Base-by-base conservation (phyloP, 306 rosid genomes). In the Dryas octopetala region DNA sequence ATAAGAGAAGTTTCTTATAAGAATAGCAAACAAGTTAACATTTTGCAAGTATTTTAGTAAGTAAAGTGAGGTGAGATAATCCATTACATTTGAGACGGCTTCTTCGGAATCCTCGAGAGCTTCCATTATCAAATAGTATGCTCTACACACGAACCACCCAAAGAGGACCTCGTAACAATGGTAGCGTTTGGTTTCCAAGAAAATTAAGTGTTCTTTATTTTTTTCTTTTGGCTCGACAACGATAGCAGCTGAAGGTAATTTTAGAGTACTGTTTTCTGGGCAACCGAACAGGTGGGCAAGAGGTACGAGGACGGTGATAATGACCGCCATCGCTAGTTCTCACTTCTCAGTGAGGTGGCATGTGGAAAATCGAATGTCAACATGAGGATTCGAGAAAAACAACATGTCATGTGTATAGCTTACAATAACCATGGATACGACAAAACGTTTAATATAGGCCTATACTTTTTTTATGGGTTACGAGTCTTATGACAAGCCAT, bases 91-190 rank as follows among this genome's bases (percentile, higher is more conserved):
- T 9, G 68, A 45, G 51, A 73, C 68, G 7, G 12, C 6, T 45
- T 73, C 68, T 59, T 73, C 68, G 9, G 76, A 46, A 19, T 57
- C 45, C 66, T 71, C 75, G 65, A 6, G 67, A 72, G 68, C 47
- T 59, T 28, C 76, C 76, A 72, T 71, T 19, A 44, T n/a, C 62
- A 51, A 50, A 65, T 38, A 4, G 50, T 41, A 7, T n/a, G 46
- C 14, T 28, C 60, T 68, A 13, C 14, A 38, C 49, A 16, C 16
- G 48, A 41, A 44, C 52, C 51, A 52, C 11, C 62, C 40, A 70
- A 69, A 9, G 16, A 8, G 15, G 28, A 55, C 11, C 17, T 70
- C n/a, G 28, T 43, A 6, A 57, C 6, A 19, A 11, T 71, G 32
- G 19, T 40, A 14, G 74, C 14, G 53, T 15, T 72, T 45, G 67